A percentile compares a stretch with the other conserved stretches of the same genome.
Evolutionary conservation across 768 basidiomycete genomes (phyloP).

Genomic region (Podaxis sp.): DNA sequence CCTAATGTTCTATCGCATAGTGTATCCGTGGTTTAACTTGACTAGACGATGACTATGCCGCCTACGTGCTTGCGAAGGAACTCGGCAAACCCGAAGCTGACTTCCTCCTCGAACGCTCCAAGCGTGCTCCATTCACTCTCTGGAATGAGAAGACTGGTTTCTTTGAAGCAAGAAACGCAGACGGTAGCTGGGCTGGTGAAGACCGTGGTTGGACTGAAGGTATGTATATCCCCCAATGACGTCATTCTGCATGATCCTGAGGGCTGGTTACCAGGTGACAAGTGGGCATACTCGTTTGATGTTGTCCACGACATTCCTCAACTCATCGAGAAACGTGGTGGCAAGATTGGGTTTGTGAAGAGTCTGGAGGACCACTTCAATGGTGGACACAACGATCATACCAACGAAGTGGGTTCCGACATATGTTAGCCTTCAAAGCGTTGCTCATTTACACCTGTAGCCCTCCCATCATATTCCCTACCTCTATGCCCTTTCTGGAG

Average conservation of each 20-base stretch:
- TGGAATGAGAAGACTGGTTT: constrained; percentile 72
- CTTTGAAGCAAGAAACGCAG: constrained; percentile 73
- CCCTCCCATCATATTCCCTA: constrained; percentile 88
- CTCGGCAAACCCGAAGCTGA: constrained; percentile 46
- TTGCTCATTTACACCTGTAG: constrained; percentile 27
- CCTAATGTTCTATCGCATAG: background rate
- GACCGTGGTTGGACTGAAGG: constrained; percentile 82
- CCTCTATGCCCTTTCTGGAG: constrained; percentile 68
- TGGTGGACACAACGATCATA: constrained; percentile 74
- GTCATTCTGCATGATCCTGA: background rate
- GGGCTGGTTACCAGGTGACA: constrained; percentile 29
- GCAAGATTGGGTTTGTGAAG: constrained; percentile 56
- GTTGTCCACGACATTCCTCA: constrained; percentile 68
- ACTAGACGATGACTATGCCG: constrained; percentile 75
- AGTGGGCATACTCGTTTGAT: constrained; percentile 72
- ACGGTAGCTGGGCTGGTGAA: constrained; percentile 70
- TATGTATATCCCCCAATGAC: constrained; percentile 11
- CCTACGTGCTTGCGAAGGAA: constrained; percentile 53
- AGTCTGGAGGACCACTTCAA: constrained; percentile 59
- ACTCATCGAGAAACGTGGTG: constrained; percentile 61
- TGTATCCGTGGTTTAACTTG: background rate
- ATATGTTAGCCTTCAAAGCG: background rate
- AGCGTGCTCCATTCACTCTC: constrained; percentile 52
- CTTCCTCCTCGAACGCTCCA: constrained; percentile 53
- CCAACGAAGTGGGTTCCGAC: constrained; percentile 58